Percentiles rank a stretch among this genome's conserved stretches.
Conservation (phyloP, 2,329 filamentous ascomycete species). For the Ilyonectria sp. region DNA sequence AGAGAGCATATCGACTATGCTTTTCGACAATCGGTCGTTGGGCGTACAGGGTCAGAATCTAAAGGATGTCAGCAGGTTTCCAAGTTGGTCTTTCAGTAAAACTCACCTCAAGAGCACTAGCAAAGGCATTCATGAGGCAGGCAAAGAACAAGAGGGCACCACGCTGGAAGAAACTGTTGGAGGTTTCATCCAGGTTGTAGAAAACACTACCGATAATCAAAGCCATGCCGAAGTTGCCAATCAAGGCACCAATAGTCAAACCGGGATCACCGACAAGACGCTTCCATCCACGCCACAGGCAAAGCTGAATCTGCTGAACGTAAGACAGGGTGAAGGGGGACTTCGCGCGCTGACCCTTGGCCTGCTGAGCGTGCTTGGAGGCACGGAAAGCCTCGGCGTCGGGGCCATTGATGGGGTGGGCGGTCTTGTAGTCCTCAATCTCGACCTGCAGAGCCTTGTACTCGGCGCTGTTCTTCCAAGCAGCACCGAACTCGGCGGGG, state of each 20-base stretch:
- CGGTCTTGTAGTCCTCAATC: constrained; percentile 69
- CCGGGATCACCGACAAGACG: constrained; percentile 84
- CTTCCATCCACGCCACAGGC: constrained; percentile 84
- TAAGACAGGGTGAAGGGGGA: constrained; percentile 90
- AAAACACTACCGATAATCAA: constrained; percentile 87
- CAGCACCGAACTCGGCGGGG: constrained; percentile 72
- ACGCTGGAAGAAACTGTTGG: constrained; percentile 82
- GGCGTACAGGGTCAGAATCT: constrained; percentile 87
- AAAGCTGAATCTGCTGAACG: constrained; percentile 81
- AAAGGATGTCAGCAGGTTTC: not conserved
- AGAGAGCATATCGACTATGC: constrained; percentile 87
- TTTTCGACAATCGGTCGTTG: constrained; percentile 96
- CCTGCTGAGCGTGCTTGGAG: constrained; percentile 69
- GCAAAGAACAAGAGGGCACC: constrained; percentile 90
- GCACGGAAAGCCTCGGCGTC: constrained; percentile 71
- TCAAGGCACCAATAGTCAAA: constrained; percentile 76
- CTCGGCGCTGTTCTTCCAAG: constrained; percentile 70
- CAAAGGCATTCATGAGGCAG: constrained; percentile 88
- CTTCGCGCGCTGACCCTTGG: constrained; percentile 72
- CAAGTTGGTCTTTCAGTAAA: not conserved
- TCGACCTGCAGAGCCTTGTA: constrained; percentile 67
- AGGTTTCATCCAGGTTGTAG: constrained; percentile 78
- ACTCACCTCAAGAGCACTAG: constrained; percentile 79
- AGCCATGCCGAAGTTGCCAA: constrained; percentile 83
- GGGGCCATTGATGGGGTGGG: constrained; percentile 69